phyloP scores from a whole-genome alignment of 306 rosid species.

The Trifolium repens region DNA sequence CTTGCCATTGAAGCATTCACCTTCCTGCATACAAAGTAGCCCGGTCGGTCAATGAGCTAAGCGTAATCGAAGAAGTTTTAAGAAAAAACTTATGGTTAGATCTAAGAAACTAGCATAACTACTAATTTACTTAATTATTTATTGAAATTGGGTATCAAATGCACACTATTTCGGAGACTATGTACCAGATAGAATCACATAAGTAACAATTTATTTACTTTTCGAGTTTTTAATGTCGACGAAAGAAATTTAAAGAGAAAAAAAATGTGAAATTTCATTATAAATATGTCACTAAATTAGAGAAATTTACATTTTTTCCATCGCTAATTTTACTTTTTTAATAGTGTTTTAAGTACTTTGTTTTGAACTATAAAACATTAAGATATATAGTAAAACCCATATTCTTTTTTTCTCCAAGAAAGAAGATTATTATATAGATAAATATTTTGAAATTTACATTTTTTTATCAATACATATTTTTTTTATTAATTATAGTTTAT shows the following conservation, averaged over 20 bases:
- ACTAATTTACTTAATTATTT: no score
- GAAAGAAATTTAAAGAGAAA: no score
- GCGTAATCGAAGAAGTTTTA: no score
- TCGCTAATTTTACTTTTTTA: no score
- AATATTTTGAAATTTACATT: background rate
- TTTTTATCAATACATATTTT: no score
- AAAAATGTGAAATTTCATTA: no score
- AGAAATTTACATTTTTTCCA: background rate
- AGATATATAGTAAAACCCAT: background rate
- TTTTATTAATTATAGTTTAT: background rate
- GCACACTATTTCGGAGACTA: background rate
- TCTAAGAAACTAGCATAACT: no score
- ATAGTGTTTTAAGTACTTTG: background rate
- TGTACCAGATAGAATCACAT: background rate
- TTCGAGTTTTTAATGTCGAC: no score
- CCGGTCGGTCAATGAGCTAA: no score
- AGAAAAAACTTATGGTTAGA: no score
- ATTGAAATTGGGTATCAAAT: background rate
- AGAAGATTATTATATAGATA: background rate
- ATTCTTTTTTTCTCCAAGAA: background rate
- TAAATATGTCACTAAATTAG: background rate
- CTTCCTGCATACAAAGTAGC: slow-evolving; percentile 53
- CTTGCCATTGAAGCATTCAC: slow-evolving; percentile 84
- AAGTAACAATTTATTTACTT: no score
- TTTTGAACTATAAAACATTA: background rate